phyloP scores from a whole-genome alignment of 768 basidiomycete genomes.

The Mycena chlorophos region DNA sequence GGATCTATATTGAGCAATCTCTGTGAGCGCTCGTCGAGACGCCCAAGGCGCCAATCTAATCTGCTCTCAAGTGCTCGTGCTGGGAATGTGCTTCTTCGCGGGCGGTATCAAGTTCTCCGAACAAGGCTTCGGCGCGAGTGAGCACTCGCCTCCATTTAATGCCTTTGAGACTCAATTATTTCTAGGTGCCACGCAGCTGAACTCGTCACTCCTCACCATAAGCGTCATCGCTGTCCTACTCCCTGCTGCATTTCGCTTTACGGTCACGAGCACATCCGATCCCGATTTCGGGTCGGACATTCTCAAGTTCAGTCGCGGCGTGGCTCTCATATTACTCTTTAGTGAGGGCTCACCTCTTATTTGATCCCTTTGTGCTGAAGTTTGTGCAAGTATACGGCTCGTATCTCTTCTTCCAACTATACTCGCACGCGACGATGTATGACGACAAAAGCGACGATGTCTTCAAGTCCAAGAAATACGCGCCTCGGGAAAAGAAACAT shows the following conservation, averaged over 20 bases:
- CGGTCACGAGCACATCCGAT: conserved; percentile 30
- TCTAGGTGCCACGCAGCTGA: conserved; percentile 64
- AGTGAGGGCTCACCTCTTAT: conserved; percentile 47
- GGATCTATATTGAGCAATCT: conserved; percentile 88
- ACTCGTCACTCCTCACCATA: conserved; percentile 72
- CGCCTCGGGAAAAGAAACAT: conserved; percentile 26
- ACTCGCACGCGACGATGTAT: conserved; percentile 73
- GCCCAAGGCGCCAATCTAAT: conserved; percentile 9
- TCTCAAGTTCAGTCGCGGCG: conserved; percentile 72
- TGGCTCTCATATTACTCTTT: conserved; percentile 73
- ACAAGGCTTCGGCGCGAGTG: conserved; percentile 76
- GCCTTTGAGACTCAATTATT: background rate
- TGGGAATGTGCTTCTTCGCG: conserved; percentile 91
- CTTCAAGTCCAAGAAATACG: conserved; percentile 37
- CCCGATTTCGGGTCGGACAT: conserved; percentile 47
- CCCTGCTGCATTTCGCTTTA: conserved; percentile 78
- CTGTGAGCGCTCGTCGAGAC: conserved; percentile 45
- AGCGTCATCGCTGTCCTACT: conserved; percentile 80
- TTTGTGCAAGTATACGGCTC: conserved; percentile 65
- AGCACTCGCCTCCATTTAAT: conserved; percentile 40
- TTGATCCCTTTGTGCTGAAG: conserved; percentile 36
- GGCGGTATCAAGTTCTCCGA: conserved; percentile 77
- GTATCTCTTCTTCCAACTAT: conserved; percentile 81
- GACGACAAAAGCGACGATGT: conserved; percentile 44
- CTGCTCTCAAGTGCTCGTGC: conserved; percentile 62